Percentiles rank a stretch among this genome's conserved stretches.
Conservation (phyloP, 2,329 filamentous ascomycete genomes). For the Mariannaea sp. region DNA sequence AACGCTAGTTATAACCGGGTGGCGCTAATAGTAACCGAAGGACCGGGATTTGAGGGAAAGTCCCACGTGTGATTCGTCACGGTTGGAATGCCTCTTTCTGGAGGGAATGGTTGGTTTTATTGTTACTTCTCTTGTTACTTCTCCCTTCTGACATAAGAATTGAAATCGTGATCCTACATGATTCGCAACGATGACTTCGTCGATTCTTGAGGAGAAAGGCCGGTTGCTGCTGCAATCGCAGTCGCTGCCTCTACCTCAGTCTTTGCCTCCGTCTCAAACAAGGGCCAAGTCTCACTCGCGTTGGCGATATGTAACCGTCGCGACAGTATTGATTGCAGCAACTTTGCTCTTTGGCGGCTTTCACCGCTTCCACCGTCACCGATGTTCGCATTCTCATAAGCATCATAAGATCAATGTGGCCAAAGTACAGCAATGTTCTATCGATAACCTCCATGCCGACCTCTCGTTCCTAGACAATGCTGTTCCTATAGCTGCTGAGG, state of each 20-base stretch:
- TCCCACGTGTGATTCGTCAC: slow-evolving; percentile 2
- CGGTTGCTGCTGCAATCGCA: slow-evolving; percentile 12
- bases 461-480: slow-evolving; percentile 57
- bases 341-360: slow-evolving; percentile 9
- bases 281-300: background rate
- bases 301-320: slow-evolving; percentile 2
- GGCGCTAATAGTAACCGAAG: background rate
- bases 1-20: background rate
- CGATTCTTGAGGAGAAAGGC: slow-evolving; percentile 11
- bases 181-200: background rate
- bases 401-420: slow-evolving; percentile 13
- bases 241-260: too few relatives aligned
- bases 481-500: slow-evolving; percentile 51
- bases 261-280: too few relatives aligned
- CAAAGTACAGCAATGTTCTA: slow-evolving; percentile 51
- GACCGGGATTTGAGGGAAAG: slow-evolving; percentile 4
- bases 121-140: background rate
- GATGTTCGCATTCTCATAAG: background rate
- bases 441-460: slow-evolving; percentile 54
- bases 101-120: background rate
- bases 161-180: background rate
- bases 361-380: background rate
- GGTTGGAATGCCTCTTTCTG: slow-evolving; percentile 11
- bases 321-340: slow-evolving; percentile 8
- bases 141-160: background rate